Conservation (phyloP, 2,329 filamentous ascomycete genomes). For the Aspergillus amoenus region DNA sequence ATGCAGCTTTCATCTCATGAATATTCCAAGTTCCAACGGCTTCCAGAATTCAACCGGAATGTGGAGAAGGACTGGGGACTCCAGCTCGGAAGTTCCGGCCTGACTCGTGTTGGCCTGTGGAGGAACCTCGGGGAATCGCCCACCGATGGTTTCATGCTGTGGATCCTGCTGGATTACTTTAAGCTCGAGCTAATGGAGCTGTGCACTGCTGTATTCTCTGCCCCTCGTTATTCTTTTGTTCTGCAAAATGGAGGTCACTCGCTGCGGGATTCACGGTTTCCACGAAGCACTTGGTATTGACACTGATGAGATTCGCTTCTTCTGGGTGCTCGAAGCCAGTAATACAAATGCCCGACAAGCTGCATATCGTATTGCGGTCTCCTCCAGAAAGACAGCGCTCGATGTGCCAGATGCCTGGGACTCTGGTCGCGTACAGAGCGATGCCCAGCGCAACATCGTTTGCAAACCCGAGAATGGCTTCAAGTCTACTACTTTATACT, state of each 20-base stretch:
- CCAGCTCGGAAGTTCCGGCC: conserved; percentile 1
- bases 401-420: conserved; percentile 16
- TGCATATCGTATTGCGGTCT: conserved; percentile 20
- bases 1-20: background rate
- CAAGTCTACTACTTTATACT: conserved; percentile 21
- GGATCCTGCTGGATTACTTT: background rate
- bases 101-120: background rate
- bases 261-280: conserved; percentile 26
- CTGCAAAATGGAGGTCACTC: conserved; percentile 16
- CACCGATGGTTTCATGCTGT: background rate
- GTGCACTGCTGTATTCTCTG: background rate
- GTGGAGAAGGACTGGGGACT: background rate
- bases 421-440: conserved; percentile 19
- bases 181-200: background rate
- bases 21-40: no score
- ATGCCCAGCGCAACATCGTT: conserved; percentile 23
- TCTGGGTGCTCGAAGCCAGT: conserved; percentile 18
- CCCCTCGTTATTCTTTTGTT: background rate
- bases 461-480: conserved; percentile 21
- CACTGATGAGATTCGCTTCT: conserved; percentile 22
- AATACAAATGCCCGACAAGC: conserved; percentile 9
- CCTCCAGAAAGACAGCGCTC: background rate
- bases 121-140: background rate
- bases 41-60: background rate
- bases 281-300: conserved; percentile 24